A percentile compares a stretch with the other conserved stretches of the same genome.
phyloP scores from a whole-genome alignment of 1,284 basidiomycete genomes.

The Moesziomyces sp. region DNA sequence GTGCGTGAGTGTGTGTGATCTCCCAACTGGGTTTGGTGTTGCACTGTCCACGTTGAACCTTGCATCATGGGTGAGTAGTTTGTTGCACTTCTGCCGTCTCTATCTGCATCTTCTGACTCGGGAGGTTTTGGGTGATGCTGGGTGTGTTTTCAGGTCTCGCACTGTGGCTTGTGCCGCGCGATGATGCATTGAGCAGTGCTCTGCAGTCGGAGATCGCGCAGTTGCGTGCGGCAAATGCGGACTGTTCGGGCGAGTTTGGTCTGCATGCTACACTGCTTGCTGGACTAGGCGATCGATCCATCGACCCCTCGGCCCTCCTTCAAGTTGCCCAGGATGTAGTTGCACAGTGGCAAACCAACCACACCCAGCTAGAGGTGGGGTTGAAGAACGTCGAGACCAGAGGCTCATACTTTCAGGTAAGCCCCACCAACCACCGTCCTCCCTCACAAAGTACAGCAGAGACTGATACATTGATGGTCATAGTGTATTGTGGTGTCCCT shows the following conservation, averaged over 20 bases:
- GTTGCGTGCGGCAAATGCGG: constrained; percentile 2
- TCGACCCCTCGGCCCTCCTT: not conserved
- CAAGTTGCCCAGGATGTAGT: constrained; percentile 3
- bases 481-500: not conserved
- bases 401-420: not conserved
- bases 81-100: not conserved
- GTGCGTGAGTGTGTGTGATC: too few species aligned
- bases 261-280: constrained; percentile 36
- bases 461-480: too few species aligned
- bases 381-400: not conserved
- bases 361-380: not conserved
- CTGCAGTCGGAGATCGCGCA: not conserved
- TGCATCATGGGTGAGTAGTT: not conserved
- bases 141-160: constrained; percentile 31
- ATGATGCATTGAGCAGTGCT: not conserved
- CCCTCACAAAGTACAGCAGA: too few species aligned
- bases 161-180: constrained; percentile 25
- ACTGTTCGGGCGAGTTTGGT: constrained; percentile 12
- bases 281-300: constrained; percentile 16
- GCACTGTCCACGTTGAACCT: too few species aligned
- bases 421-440: too few species aligned
- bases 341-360: not conserved
- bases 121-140: not conserved
- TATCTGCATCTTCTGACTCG: too few species aligned
- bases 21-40: too few species aligned